phyloP scores from a whole-genome alignment of 768 basidiomycete genomes.

The Xerocomellus chrysenteron region DNA sequence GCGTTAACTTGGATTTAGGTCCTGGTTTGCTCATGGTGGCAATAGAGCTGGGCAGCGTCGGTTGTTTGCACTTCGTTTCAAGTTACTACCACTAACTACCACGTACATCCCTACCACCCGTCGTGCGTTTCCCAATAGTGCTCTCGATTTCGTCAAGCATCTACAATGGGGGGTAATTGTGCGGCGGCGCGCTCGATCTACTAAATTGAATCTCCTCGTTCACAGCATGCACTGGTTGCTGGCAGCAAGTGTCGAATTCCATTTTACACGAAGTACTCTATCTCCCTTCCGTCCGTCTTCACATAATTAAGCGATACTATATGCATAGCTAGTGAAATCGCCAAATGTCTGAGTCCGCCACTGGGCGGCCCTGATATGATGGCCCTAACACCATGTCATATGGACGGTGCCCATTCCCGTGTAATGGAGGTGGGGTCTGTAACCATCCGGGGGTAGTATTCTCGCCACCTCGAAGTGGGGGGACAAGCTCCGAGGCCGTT shows the following conservation, averaged over 20 bases:
- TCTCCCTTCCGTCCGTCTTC: not conserved
- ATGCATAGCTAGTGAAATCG: slow-evolving; percentile 6
- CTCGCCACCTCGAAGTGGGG: slow-evolving; percentile 1
- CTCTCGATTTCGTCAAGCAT: not conserved
- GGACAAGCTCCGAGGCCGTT: not conserved
- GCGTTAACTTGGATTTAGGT: slow-evolving; percentile 46
- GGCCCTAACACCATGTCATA: not conserved
- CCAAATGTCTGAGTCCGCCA: not conserved
- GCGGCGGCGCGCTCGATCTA: not conserved
- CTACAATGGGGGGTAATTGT: not conserved
- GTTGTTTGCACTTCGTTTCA: not conserved
- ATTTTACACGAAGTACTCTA: too few relatives aligned
- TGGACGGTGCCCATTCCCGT: slow-evolving; percentile 6
- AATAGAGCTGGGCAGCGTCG: not conserved
- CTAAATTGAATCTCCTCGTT: not conserved
- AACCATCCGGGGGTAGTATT: slow-evolving; percentile 5
- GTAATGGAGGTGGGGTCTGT: not conserved
- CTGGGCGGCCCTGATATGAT: not conserved
- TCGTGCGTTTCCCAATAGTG: not conserved
- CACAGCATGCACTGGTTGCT: too few relatives aligned
- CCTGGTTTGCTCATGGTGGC: slow-evolving; percentile 40
- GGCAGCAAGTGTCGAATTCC: not conserved
- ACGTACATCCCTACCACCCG: not conserved
- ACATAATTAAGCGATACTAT: not conserved
- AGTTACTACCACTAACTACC: too few relatives aligned